Percentiles rank a stretch among this genome's conserved stretches.
These are phyloP conservation scores for Boletus sp. DNA, from an alignment of 1,284 basidiomycete genomes.

Conservation along the genomic window DNA sequence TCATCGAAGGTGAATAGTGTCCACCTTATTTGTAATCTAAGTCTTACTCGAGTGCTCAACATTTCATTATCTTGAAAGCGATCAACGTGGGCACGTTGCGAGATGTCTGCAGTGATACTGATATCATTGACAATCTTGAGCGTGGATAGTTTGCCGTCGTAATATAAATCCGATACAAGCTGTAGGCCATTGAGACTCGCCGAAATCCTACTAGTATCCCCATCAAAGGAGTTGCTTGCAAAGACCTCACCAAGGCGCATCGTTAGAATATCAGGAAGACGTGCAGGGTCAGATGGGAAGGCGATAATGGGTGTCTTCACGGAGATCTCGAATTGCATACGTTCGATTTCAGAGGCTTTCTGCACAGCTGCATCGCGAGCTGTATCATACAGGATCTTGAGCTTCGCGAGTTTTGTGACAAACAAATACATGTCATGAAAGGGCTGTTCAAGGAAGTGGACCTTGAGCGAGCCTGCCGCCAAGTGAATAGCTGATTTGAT, in stretches of 20 bases:
- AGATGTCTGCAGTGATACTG: slow-evolving; percentile 68
- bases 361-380: slow-evolving; percentile 92
- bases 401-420: slow-evolving; percentile 81
- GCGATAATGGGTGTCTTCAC: slow-evolving; percentile 93
- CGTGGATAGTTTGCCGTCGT: slow-evolving; percentile 45
- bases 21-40: background rate
- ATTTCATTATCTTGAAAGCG: slow-evolving; percentile 44
- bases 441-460: slow-evolving; percentile 87
- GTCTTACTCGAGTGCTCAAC: slow-evolving; percentile 69
- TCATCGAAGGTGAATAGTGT: slow-evolving; percentile 3
- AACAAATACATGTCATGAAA: slow-evolving; percentile 85
- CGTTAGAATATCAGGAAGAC: slow-evolving; percentile 68
- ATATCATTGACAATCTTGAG: slow-evolving; percentile 95
- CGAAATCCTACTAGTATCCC: slow-evolving; percentile 55
- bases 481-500: slow-evolving; percentile 87
- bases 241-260: slow-evolving; percentile 88
- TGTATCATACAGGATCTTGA: slow-evolving; percentile 95
- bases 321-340: slow-evolving; percentile 89
- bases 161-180: slow-evolving; percentile 67
- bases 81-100: slow-evolving; percentile 57
- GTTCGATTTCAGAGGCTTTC: slow-evolving; percentile 82
- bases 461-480: slow-evolving; percentile 86
- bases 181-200: slow-evolving; percentile 87
- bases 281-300: slow-evolving; percentile 72
- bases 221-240: slow-evolving; percentile 77